Evolutionary conservation across 192 early-diverging fungal species (phyloP), one percentile per base, ranked within the genome.

Genomic region (Dissophora globulifera): DNA sequence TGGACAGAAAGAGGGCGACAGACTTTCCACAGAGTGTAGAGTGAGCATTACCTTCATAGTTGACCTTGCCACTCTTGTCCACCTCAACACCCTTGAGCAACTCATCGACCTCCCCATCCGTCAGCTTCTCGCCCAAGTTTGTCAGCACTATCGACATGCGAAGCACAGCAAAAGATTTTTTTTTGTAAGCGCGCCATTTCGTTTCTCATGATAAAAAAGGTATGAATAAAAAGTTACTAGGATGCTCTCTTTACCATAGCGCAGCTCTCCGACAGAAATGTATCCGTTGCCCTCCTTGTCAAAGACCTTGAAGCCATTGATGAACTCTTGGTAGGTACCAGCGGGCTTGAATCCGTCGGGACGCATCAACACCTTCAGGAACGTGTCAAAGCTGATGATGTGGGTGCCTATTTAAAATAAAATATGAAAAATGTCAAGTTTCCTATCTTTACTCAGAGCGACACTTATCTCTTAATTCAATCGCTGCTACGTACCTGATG

Each of bases 301-400:
- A 86, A 94, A 93, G 26, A 94, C 92, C 78, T 93, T 90, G 87
- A 94, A 94, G 2, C 91, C 93, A 53, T 93, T 89, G 46, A 91
- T 86, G 66, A 93, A 92, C 79, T 93, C 93, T 54, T 93, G 84
- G 53, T 86, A 87, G 40, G 90, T 86, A 10, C 87, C 91, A 26
- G 86, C 86, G 54, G 90, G 83, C 33, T 86, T 82, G 82, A 92
- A 92, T 46, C 90, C 91, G 32, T 85, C 84, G 29, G 90, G 90
- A 38, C 91, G 88, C 78, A 86, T 83, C 47, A 91, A 81, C 46
- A 92, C 87, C 79, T 86, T 80, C 29, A 91, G 69, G 79, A 94
- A 92, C 38, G 81, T 82, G 59, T 90, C 87, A 86, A 93, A 93
- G 67, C 82, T 67, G 56, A 92, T 76, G 38, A 32, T 22, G 35